Percentiles rank a stretch among this genome's conserved stretches.
These are phyloP conservation scores for Coemansia sp. DNA, from an alignment of 192 early-diverging fungal species.

Conservation along the genomic window DNA sequence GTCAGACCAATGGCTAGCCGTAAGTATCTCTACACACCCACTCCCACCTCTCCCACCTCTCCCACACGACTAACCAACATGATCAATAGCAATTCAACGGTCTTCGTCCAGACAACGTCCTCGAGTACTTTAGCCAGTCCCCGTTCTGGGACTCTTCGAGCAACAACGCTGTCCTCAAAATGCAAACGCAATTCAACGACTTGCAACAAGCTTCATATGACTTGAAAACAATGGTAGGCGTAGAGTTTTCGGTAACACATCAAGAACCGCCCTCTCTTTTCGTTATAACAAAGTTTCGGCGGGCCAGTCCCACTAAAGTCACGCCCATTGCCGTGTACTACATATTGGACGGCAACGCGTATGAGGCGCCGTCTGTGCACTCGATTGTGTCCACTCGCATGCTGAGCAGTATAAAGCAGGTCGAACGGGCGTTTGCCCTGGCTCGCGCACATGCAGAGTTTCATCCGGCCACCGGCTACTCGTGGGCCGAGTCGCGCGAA, in stretches of 20 bases:
- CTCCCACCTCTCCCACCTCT: neutral
- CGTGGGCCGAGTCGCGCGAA: slow-evolving; percentile 41
- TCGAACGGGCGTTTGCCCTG: slow-evolving; percentile 45
- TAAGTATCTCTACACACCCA: neutral
- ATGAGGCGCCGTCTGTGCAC: slow-evolving; percentile 71
- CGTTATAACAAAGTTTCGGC: slow-evolving; percentile 69
- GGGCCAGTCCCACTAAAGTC: slow-evolving; percentile 60
- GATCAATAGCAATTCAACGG: slow-evolving; percentile 59
- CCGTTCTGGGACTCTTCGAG: slow-evolving; percentile 80
- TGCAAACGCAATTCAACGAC: slow-evolving; percentile 83
- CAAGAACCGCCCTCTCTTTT: slow-evolving; percentile 67
- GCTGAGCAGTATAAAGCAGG: slow-evolving; percentile 56
- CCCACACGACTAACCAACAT: no score
- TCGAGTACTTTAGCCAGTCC: slow-evolving; percentile 79
- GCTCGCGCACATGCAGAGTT: slow-evolving; percentile 39
- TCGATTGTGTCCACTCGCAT: slow-evolving; percentile 68
- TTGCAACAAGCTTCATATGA: slow-evolving; percentile 53
- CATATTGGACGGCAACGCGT: slow-evolving; percentile 69
- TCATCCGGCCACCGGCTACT: slow-evolving; percentile 50
- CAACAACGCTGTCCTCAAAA: slow-evolving; percentile 75
- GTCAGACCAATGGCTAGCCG: slow-evolving; percentile 57
- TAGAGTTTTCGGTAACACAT: slow-evolving; percentile 73
- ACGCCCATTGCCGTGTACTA: slow-evolving; percentile 58
- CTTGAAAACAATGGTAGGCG: slow-evolving; percentile 67
- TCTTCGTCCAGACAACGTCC: slow-evolving; percentile 70